Conservation (phyloP, 345 rosid genomes). For the Moricandia arvensis region DNA sequence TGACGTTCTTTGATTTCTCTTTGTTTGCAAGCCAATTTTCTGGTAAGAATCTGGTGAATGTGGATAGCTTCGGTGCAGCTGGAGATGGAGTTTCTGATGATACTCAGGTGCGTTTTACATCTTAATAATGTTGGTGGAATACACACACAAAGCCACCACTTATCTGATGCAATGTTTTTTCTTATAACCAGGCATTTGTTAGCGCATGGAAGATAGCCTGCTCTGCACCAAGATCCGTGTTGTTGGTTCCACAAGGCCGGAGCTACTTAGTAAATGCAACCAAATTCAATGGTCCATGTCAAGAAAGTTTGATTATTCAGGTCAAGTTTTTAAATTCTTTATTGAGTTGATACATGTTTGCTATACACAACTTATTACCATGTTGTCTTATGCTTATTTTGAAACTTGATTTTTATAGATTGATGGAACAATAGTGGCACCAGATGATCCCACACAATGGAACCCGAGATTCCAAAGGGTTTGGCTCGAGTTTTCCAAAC, state of each 20-base stretch:
- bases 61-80: conserved; percentile 85
- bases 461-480: conserved; percentile 55
- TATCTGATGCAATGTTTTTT: not conserved
- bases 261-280: conserved; percentile 78
- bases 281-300: conserved; percentile 84
- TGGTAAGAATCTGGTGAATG: conserved; percentile 75
- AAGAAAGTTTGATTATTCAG: conserved; percentile 68
- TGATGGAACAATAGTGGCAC: conserved; percentile 90
- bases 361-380: not conserved
- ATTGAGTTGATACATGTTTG: not conserved
- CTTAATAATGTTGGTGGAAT: too few relatives aligned
- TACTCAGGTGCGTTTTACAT: conserved; percentile 61
- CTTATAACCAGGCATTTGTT: conserved; percentile 56
- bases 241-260: conserved; percentile 75
- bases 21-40: conserved; percentile 57
- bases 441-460: conserved; percentile 81
- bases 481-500: conserved; percentile 89
- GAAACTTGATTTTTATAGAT: conserved; percentile 43
- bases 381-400: not conserved
- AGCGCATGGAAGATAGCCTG: conserved; percentile 82
- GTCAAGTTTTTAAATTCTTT: conserved; percentile 31
- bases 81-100: conserved; percentile 95
- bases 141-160: not conserved
- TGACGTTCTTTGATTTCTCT: conserved; percentile 42
- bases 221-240: conserved; percentile 58